These are phyloP conservation scores for Diaporthe destruens DNA, from an alignment of 2,329 filamentous ascomycete species.

Conservation along the genomic window DNA sequence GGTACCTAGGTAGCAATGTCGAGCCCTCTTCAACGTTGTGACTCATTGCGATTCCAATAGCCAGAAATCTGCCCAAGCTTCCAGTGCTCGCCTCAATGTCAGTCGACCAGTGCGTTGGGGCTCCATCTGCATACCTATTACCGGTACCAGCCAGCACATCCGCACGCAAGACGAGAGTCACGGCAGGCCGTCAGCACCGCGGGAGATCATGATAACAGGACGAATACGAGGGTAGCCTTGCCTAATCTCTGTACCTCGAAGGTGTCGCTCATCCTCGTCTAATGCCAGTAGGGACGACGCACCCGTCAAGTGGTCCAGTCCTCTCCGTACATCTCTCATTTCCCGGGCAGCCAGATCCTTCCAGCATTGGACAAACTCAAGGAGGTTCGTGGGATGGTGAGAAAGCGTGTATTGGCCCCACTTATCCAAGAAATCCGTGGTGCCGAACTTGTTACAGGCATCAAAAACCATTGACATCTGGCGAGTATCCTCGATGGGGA, in stretches of 20 bases:
- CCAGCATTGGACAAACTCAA: not conserved
- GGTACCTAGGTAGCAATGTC: not conserved
- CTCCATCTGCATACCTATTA: too few relatives aligned
- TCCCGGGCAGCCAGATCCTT: not conserved
- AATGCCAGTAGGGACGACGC: too few relatives aligned
- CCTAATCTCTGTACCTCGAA: not conserved
- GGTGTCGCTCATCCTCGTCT: not conserved
- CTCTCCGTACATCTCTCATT: not conserved
- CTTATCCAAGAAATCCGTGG: not conserved
- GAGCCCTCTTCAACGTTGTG: not conserved
- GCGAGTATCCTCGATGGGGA: not conserved
- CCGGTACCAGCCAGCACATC: not conserved
- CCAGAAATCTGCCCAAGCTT: too few relatives aligned
- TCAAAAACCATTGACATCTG: constrained; percentile 16
- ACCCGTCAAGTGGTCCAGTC: not conserved
- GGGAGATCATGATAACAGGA: constrained; percentile 14
- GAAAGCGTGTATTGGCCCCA: not conserved
- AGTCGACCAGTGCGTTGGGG: too few relatives aligned
- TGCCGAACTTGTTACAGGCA: not conserved
- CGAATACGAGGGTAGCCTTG: not conserved
- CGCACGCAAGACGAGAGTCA: not conserved
- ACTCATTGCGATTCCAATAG: too few relatives aligned
- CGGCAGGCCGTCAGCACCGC: not conserved
- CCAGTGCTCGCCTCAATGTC: too few relatives aligned
- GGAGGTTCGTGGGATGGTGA: not conserved